These are phyloP conservation scores for Claviceps purpurea DNA, from an alignment of 2,329 filamentous ascomycete genomes.

Conservation along the genomic window DNA sequence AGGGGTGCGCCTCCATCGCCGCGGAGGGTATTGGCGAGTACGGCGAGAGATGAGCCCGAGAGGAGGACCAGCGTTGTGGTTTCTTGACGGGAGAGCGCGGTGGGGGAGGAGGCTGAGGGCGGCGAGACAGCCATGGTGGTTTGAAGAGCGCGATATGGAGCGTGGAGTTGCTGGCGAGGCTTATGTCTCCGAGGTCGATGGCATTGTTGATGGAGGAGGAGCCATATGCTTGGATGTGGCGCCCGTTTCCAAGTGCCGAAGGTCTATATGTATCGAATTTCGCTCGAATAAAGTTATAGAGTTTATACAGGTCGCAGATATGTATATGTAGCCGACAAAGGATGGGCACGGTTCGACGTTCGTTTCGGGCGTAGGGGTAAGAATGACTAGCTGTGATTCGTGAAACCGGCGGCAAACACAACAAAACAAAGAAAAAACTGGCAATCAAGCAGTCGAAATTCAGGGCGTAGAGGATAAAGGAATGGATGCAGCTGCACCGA, in stretches of 20 bases:
- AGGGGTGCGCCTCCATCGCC: conserved; percentile 72
- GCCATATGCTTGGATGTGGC: neutral
- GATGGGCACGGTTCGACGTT: too few relatives aligned
- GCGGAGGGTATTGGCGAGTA: conserved; percentile 70
- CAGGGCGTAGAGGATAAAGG: neutral
- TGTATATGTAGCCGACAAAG: too few relatives aligned
- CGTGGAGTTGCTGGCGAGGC: neutral
- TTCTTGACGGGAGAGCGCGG: conserved; percentile 36
- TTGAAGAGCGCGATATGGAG: neutral
- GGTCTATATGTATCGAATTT: too few relatives aligned
- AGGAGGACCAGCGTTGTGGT: conserved; percentile 46
- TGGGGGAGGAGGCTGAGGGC: conserved; percentile 12
- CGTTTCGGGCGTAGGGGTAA: too few relatives aligned
- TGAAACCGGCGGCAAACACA: neutral
- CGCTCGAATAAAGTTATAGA: too few relatives aligned
- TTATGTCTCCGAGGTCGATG: neutral
- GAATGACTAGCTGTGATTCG: neutral
- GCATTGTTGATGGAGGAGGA: neutral
- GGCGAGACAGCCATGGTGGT: conserved; percentile 1
- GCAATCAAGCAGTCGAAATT: too few relatives aligned
- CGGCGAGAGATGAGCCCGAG: conserved; percentile 52
- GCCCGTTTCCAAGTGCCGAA: too few relatives aligned
- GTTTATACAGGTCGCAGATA: too few relatives aligned
- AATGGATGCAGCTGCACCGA: neutral
- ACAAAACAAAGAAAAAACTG: too few relatives aligned